Evolutionary conservation across 305 asterid species (phyloP).

Genomic region (Fraxinus velutina): DNA sequence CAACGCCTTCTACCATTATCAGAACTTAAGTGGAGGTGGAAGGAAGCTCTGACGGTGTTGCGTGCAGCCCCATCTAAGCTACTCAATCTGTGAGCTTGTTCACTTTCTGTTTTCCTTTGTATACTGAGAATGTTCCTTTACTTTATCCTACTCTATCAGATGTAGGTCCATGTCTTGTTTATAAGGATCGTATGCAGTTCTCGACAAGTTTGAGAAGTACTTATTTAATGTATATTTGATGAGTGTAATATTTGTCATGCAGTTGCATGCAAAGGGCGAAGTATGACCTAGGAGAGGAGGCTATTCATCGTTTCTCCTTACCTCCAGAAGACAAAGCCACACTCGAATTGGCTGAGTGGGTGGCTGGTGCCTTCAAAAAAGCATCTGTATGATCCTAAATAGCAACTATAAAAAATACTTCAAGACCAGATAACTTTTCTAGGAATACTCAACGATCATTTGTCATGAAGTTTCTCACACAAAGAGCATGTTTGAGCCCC

Average conservation of each 20-base stretch:
- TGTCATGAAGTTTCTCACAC: conserved; percentile 9
- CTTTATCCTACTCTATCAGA: conserved; percentile 17
- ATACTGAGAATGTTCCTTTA: conserved; percentile 8
- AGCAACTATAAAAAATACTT: conserved; percentile 18
- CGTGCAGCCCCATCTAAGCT: conserved; percentile 98
- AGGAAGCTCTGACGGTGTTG: conserved; percentile 82
- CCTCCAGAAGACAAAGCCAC: conserved; percentile 99
- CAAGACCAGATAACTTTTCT: conserved; percentile 7
- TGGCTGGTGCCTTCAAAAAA: conserved; percentile 73
- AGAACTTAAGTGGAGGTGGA: conserved; percentile 97
- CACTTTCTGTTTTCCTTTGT: conserved; percentile 17
- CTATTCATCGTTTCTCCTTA: conserved; percentile 87
- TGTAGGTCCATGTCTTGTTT: conserved; percentile 21
- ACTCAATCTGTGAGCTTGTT: conserved; percentile 79
- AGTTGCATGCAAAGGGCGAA: conserved; percentile 99
- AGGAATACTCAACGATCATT: conserved; percentile 9
- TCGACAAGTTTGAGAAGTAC: not conserved
- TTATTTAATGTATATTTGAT: not conserved
- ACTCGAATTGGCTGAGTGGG: conserved; percentile 88
- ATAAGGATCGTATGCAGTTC: conserved; percentile 18
- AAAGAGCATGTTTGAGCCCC: not conserved
- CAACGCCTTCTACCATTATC: conserved; percentile 86
- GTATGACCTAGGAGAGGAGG: conserved; percentile 95
- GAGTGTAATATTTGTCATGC: conserved; percentile 29
- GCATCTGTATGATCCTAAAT: conserved; percentile 73